A percentile compares a stretch with the other conserved stretches of the same genome.
These are phyloP conservation scores for Penicillium ucsense DNA, from an alignment of 495 filamentous ascomycete genomes.

Conservation along the genomic window DNA sequence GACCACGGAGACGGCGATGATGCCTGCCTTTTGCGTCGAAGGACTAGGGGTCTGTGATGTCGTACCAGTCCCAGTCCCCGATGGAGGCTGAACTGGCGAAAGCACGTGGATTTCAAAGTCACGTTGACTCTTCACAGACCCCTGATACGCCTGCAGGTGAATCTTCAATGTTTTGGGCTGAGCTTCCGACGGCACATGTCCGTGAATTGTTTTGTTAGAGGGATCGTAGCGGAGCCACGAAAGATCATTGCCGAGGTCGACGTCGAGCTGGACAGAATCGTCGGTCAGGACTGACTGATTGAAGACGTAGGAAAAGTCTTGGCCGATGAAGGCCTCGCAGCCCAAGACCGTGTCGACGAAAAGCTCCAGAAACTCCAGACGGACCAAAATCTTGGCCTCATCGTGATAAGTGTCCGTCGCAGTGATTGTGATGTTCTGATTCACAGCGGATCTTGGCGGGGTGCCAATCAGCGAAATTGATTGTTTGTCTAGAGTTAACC, in stretches of 20 bases:
- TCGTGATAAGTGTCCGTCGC: conserved; percentile 57
- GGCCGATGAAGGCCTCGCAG: conserved; percentile 50
- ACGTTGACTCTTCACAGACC: conserved; percentile 33
- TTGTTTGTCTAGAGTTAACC: conserved; percentile 59
- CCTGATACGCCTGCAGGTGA: conserved; percentile 42
- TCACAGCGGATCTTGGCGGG: conserved; percentile 43
- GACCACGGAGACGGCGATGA: conserved; percentile 36
- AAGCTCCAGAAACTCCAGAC: conserved; percentile 43
- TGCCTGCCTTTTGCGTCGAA: conserved; percentile 27
- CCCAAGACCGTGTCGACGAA: conserved; percentile 32
- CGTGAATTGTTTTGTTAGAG: conserved; percentile 45
- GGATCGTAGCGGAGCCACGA: conserved; percentile 63
- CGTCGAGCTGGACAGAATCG: conserved; percentile 42
- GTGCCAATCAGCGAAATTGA: conserved; percentile 56
- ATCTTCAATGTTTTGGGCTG: conserved; percentile 33
- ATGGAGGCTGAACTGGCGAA: conserved; percentile 9
- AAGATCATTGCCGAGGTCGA: conserved; percentile 38
- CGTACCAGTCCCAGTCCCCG: not conserved
- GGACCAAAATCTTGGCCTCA: conserved; percentile 51
- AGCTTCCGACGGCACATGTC: conserved; percentile 47
- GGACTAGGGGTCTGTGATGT: conserved; percentile 12
- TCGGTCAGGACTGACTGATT: conserved; percentile 43
- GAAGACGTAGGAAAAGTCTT: conserved; percentile 56
- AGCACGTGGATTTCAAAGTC: conserved; percentile 43
- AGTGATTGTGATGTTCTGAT: conserved; percentile 55